phyloP scores from a whole-genome alignment of 2,329 filamentous ascomycete species.

The Hymenoscyphus scutula region DNA sequence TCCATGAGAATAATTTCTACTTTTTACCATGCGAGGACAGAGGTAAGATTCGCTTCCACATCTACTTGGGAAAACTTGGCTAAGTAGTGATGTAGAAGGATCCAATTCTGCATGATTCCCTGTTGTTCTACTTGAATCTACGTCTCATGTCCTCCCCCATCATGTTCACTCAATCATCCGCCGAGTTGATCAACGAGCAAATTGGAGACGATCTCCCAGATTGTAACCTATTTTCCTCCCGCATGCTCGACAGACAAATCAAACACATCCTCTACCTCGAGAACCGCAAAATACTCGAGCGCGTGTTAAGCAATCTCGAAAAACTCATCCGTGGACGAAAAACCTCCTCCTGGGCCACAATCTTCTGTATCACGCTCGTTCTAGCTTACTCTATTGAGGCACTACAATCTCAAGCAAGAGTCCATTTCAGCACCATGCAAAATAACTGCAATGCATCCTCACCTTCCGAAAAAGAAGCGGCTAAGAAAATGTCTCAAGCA shows the following conservation, averaged over 20 bases:
- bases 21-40: conserved; percentile 8
- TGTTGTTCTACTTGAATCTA: conserved; percentile 16
- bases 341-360: conserved; percentile 16
- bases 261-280: conserved; percentile 19
- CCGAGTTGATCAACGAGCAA: conserved; percentile 9
- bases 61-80: background rate
- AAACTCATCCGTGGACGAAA: conserved; percentile 18
- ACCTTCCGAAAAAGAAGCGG: background rate
- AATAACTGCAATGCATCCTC: background rate
- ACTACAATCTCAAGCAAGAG: conserved; percentile 12
- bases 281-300: conserved; percentile 7
- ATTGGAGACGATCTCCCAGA: background rate
- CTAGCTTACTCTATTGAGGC: conserved; percentile 20
- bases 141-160: conserved; percentile 11
- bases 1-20: conserved; percentile 5
- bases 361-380: conserved; percentile 19
- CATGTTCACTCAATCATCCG: conserved; percentile 19
- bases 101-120: conserved; percentile 15
- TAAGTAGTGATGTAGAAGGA: conserved; percentile 4
- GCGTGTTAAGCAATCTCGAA: conserved; percentile 18
- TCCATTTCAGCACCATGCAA: conserved; percentile 5
- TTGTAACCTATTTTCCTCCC: conserved; percentile 16
- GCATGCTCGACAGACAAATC: conserved; percentile 23
- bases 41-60: background rate
- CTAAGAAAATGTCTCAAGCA: conserved; percentile 10